Evolutionary conservation across 2,329 filamentous ascomycete species (phyloP).

Genomic region (Pseudocercospora crystallina): DNA sequence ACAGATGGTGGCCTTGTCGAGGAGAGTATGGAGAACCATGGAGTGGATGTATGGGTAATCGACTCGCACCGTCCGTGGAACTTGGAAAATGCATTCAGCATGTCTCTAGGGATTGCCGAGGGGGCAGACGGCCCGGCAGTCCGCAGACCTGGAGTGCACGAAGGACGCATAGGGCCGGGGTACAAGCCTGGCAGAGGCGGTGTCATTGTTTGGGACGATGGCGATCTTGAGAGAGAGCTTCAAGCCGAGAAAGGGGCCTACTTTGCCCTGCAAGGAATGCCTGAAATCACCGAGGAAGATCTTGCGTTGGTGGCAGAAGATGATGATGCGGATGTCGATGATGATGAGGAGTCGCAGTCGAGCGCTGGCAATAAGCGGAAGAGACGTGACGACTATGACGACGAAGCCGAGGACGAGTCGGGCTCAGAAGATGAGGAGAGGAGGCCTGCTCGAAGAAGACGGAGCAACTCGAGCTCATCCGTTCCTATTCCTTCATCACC

Average conservation of each 20-base stretch:
- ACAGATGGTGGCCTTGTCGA: slow-evolving; percentile 54
- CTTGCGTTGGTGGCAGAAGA: slow-evolving; percentile 60
- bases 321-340: slow-evolving; percentile 42
- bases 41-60: slow-evolving; percentile 93
- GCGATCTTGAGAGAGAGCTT: slow-evolving; percentile 86
- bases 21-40: slow-evolving; percentile 57
- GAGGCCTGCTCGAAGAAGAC: slow-evolving; percentile 73
- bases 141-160: slow-evolving; percentile 65
- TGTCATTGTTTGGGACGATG: slow-evolving; percentile 92
- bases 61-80: slow-evolving; percentile 95
- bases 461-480: slow-evolving; percentile 78
- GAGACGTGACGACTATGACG: slow-evolving; percentile 71
- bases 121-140: slow-evolving; percentile 34
- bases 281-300: slow-evolving; percentile 75
- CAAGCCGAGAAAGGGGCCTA: slow-evolving; percentile 75
- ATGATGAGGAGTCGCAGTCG: slow-evolving; percentile 33
- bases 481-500: slow-evolving; percentile 72
- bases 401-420: slow-evolving; percentile 60
- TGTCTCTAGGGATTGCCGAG: slow-evolving; percentile 35
- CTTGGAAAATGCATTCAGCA: slow-evolving; percentile 81
- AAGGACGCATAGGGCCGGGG: slow-evolving; percentile 67
- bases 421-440: slow-evolving; percentile 65
- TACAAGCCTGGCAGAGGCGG: slow-evolving; percentile 82
- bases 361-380: slow-evolving; percentile 59
- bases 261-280: slow-evolving; percentile 84